Base-by-base conservation (phyloP, 345 rosid species). In the Eucalyptus regnans region DNA sequence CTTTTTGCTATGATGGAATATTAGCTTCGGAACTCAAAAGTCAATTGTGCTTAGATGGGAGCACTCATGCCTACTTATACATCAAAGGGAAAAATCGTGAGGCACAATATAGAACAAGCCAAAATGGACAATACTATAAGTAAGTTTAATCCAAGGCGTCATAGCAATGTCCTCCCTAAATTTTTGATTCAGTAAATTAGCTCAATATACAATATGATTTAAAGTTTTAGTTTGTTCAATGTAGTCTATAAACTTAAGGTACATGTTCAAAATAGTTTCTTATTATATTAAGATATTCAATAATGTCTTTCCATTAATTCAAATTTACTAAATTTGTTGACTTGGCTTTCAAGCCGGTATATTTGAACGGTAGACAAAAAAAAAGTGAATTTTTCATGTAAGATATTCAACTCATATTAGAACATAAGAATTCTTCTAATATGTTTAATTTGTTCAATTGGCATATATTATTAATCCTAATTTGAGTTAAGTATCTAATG, bases 41-140 rank as follows among this genome's bases (percentile, higher is more conserved):
- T 13, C 0, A 5, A 50, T 50, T 50, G 51, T 2, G 0, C 51
- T 50, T 50, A 50, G 2, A 50, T 50, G 6, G 51, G 51, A 14
- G 51, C 51, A 50, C 51, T 50, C 51, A 50, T 50, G 51, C 51
- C 51, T 5, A 50, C 17, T 50, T 50, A 50, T 5, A 14, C 0
- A 3, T 50, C 51, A 50, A 50, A 14, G 0, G 17, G 13, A 3
- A 50, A 50, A 50, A 50, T 1, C 0, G 17, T 50, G 3, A 50
- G 51, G 51, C 51, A 50, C 7, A 50, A 0, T 50, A 13, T 50
- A 50, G 0, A 50, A 50, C 1, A 50, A 50, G 51, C 0, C 51
- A 50, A 50, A 50, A 50, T 0, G 2, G 0, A 2, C 51, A 50
- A 14, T 50, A 50, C 51, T 14, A 50, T 50, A 5, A 50, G 51